Percentiles rank a stretch among this genome's conserved stretches.
Evolutionary conservation across 2,329 filamentous ascomycete species (phyloP).

Genomic region (Trichoderma sp.): DNA sequence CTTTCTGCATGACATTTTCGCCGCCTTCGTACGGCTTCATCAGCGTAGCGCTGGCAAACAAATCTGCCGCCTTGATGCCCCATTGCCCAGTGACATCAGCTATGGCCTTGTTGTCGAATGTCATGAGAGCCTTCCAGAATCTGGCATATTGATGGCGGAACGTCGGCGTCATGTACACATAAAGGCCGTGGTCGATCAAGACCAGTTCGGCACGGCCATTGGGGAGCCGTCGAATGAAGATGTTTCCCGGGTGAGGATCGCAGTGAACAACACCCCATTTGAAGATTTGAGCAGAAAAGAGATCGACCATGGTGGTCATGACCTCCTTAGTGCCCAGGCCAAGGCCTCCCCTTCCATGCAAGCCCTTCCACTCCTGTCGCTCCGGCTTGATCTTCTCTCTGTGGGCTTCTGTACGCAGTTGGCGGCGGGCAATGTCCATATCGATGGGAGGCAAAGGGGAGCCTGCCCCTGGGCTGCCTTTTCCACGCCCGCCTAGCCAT

Average conservation of each 20-base stretch:
- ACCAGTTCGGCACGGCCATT: constrained; percentile 86
- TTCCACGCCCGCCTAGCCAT: constrained; percentile 77
- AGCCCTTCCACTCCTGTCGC: constrained; percentile 75
- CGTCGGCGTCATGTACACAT: constrained; percentile 82
- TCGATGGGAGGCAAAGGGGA: constrained; percentile 58
- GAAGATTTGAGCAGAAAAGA: constrained; percentile 98
- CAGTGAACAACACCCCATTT: constrained; percentile 95
- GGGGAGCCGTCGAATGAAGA: constrained; percentile 86
- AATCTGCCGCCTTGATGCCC: constrained; percentile 86
- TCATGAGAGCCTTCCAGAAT: constrained; percentile 94
- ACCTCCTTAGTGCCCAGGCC: constrained; percentile 81
- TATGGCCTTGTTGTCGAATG: constrained; percentile 86
- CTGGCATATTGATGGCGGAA: constrained; percentile 84
- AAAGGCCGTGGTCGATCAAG: constrained; percentile 94
- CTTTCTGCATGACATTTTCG: constrained; percentile 64
- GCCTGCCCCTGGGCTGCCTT: constrained; percentile 78
- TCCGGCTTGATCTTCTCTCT: constrained; percentile 74
- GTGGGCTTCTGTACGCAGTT: constrained; percentile 54
- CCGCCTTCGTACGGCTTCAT: constrained; percentile 90
- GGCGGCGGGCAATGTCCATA: constrained; percentile 46
- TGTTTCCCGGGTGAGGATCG: constrained; percentile 96
- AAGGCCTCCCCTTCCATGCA: constrained; percentile 72
- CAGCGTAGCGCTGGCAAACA: constrained; percentile 88
- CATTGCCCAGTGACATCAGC: constrained; percentile 71
- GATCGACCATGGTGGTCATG: constrained; percentile 94